Evolutionary conservation across 257 asterid genomes (phyloP).

Genomic region (Linderniella brevidens): DNA sequence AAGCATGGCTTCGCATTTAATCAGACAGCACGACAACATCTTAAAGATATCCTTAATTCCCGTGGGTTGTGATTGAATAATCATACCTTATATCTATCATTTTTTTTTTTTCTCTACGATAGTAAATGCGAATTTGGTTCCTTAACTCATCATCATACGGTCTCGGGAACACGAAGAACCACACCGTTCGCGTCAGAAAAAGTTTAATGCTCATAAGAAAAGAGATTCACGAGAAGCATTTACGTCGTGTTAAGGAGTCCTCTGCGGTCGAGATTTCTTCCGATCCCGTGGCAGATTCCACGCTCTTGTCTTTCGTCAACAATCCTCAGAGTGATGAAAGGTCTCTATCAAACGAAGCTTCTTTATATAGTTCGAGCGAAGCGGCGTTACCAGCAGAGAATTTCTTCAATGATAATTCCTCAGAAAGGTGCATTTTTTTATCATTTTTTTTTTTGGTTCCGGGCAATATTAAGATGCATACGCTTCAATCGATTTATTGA

Average conservation of each 20-base stretch:
- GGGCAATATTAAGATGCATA: neutral
- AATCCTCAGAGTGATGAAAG: slow-evolving; percentile 26
- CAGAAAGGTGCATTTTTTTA: slow-evolving; percentile 39
- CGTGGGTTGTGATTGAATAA: slow-evolving; percentile 1
- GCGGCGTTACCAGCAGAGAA: slow-evolving; percentile 19
- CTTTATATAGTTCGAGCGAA: slow-evolving; percentile 16
- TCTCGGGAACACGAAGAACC: slow-evolving; percentile 52
- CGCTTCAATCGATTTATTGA: neutral
- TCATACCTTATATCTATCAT: neutral
- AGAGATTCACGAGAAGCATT: slow-evolving; percentile 45
- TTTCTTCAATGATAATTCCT: slow-evolving; percentile 17
- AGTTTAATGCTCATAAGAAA: slow-evolving; percentile 41
- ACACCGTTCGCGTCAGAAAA: slow-evolving; percentile 29
- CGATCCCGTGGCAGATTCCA: slow-evolving; percentile 35
- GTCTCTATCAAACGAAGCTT: slow-evolving; percentile 20
- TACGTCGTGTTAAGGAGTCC: slow-evolving; percentile 31
- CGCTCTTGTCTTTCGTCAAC: slow-evolving; percentile 55
- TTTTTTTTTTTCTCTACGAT: neutral
- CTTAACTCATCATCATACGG: slow-evolving; percentile 35
- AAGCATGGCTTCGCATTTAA: slow-evolving; percentile 79
- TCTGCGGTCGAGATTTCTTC: slow-evolving; percentile 32
- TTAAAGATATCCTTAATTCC: slow-evolving; percentile 72
- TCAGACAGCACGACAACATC: slow-evolving; percentile 54
- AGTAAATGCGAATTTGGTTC: neutral
- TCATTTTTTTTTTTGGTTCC: slow-evolving; percentile 5